Percentiles rank a stretch among this genome's conserved stretches.
phyloP scores from a whole-genome alignment of 805 yeast genomes.

The Pachysolen tannophilus region DNA sequence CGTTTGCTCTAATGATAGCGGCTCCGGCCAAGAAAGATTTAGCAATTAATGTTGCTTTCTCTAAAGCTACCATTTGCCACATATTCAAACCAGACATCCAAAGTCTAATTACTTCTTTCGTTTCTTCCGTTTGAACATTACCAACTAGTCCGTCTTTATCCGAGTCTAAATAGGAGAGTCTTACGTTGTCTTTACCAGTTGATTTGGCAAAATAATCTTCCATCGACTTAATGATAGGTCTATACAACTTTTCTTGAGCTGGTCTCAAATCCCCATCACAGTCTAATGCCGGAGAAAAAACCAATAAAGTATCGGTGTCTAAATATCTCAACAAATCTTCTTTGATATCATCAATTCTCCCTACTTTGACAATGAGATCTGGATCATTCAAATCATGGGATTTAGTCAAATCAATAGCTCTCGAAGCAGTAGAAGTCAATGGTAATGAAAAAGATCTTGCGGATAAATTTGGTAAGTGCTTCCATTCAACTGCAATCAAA shows the following conservation, averaged over 20 bases:
- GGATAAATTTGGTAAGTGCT: conserved; percentile 52
- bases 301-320: conserved; percentile 90
- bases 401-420: conserved; percentile 70
- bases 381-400: conserved; percentile 31
- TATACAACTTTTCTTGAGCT: conserved; percentile 71
- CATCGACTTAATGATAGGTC: conserved; percentile 64
- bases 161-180: conserved; percentile 62
- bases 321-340: conserved; percentile 66
- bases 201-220: conserved; percentile 47
- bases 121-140: conserved; percentile 56
- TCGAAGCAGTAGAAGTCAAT: conserved; percentile 75
- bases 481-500: conserved; percentile 84
- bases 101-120: conserved; percentile 50
- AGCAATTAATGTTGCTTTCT: conserved; percentile 77
- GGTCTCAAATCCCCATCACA: conserved; percentile 75
- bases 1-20: conserved; percentile 44
- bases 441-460: conserved; percentile 79
- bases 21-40: conserved; percentile 84
- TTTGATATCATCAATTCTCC: conserved; percentile 50
- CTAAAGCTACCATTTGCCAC: conserved; percentile 84
- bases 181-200: conserved; percentile 24
- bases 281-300: conserved; percentile 73
- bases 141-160: conserved; percentile 86
- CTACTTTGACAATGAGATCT: conserved; percentile 52
- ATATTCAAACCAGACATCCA: conserved; percentile 58